Base-by-base conservation (phyloP, 805 yeast species). In the Clavispora vitiphila region DNA sequence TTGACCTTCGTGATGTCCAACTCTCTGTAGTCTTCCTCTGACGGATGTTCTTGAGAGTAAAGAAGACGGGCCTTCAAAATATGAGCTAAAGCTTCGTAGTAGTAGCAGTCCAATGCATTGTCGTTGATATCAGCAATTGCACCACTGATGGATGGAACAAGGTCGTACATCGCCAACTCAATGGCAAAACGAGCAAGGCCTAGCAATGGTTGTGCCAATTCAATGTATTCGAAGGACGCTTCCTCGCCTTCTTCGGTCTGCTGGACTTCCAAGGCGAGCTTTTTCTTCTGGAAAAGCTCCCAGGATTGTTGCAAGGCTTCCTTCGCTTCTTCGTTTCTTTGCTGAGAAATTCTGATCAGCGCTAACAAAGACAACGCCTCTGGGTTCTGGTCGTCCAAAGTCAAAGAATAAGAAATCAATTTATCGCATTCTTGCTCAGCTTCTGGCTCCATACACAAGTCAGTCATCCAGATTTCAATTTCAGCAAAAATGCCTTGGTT, bases 391-490 rank as follows among this genome's bases (percentile, higher is more conserved):
- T 69, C 68, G 48, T 83, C 84, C 25, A 86, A 62, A 39, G 76
- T 64, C 55, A 87, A 62, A 1, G 95, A 80, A 50, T 76, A 77
- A 9, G 75, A 62, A 41, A 90, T 82, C 49, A 86, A 70, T 41
- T 71, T 71, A 53, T 89, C 85, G 65, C 98, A 93, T 60, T 79
- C 74, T 8, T 60, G 18, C 63, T 93, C 98, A 2, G 98, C 98
- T 50, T 83, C 81, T 3, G 80, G 80, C 55, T 87, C 95, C 96
- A 90, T 88, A 68, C 98, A 90, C 49, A 90, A 69, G 67, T 91
- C 97, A 1, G 98, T 91, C 97, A 89, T 87, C 96, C 96, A 90
- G 43, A 87, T 84, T 63, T 91, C 99, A 55, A 93, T 85, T 67
- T 83, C 76, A 6, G 96, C 82, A 51, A 91, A 81, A 21, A 87